Conservation (phyloP, 106 monocot species). For the Hemerocallis citrina region DNA sequence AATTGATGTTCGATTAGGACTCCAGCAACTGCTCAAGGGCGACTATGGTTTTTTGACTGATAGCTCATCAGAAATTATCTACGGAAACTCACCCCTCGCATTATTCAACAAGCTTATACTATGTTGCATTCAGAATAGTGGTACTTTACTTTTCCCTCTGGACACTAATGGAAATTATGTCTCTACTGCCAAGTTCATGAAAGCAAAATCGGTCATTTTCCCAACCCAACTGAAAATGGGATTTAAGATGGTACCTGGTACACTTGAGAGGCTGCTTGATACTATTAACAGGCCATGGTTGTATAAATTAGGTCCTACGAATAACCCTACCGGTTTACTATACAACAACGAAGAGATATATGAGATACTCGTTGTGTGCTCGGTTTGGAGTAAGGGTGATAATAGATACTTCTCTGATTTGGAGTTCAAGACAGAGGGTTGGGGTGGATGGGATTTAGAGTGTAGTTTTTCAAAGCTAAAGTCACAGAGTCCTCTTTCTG, state of each 20-base stretch:
- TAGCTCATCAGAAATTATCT: conserved; percentile 48
- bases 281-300: conserved; percentile 66
- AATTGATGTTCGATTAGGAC: conserved; percentile 59
- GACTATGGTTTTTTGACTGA: conserved; percentile 41
- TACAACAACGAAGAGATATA: conserved; percentile 64
- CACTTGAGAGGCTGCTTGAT: conserved; percentile 32
- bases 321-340: conserved; percentile 64
- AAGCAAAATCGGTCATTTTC: conserved; percentile 38
- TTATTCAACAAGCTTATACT: conserved; percentile 73
- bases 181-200: conserved; percentile 80
- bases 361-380: conserved; percentile 56
- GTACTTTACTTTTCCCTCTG: conserved; percentile 75
- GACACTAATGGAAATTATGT: conserved; percentile 81
- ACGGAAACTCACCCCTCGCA: conserved; percentile 41
- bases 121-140: conserved; percentile 59
- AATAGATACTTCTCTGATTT: conserved; percentile 85
- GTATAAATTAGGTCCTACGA: conserved; percentile 76
- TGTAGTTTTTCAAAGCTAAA: conserved; percentile 19
- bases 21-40: conserved; percentile 37
- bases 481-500: conserved; percentile 28
- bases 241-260: conserved; percentile 48
- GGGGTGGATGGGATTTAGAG: conserved; percentile 57
- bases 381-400: conserved; percentile 59
- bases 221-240: conserved; percentile 36
- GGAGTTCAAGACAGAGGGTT: conserved; percentile 52